A percentile compares a stretch with the other conserved stretches of the same genome.
phyloP scores from a whole-genome alignment of 306 rosid genomes.

The Abrus precatorius region DNA sequence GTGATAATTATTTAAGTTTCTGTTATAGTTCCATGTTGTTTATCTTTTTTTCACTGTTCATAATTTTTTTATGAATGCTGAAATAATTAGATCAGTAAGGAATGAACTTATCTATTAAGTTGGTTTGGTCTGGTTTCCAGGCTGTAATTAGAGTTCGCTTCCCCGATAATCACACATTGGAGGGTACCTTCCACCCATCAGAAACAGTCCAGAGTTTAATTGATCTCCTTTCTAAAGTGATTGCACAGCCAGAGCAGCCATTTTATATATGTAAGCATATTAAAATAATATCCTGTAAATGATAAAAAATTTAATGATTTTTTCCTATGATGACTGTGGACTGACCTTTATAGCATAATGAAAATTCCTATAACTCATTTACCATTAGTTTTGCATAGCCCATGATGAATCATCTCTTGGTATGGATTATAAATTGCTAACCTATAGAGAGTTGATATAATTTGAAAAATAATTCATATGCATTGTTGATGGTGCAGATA shows the following conservation, averaged over 20 bases:
- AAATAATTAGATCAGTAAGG: slow-evolving; percentile 16
- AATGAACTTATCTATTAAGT: slow-evolving; percentile 13
- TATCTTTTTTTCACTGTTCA: neutral
- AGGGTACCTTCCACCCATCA: slow-evolving; percentile 84
- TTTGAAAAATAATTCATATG: slow-evolving; percentile 3
- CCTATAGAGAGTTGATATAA: slow-evolving; percentile 1
- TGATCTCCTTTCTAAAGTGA: slow-evolving; percentile 79
- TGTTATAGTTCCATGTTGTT: neutral
- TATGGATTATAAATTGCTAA: slow-evolving; percentile 12
- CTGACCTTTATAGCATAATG: neutral
- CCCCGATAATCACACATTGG: slow-evolving; percentile 92
- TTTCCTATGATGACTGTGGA: neutral
- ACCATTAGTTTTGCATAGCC: neutral
- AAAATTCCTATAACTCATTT: neutral
- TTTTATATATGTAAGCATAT: slow-evolving; percentile 79
- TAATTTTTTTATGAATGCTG: slow-evolving; percentile 13
- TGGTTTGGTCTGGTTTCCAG: slow-evolving; percentile 59
- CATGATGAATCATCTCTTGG: slow-evolving; percentile 5
- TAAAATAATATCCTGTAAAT: slow-evolving; percentile 28
- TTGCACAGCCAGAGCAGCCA: slow-evolving; percentile 75
- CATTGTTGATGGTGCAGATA: slow-evolving; percentile 64
- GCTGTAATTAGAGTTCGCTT: slow-evolving; percentile 87
- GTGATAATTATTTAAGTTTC: neutral
- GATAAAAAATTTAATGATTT: neutral
- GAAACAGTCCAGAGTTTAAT: slow-evolving; percentile 81